Conservation (phyloP, 202 grass and related monocot genomes). For the Saccharum hybrid region DNA sequence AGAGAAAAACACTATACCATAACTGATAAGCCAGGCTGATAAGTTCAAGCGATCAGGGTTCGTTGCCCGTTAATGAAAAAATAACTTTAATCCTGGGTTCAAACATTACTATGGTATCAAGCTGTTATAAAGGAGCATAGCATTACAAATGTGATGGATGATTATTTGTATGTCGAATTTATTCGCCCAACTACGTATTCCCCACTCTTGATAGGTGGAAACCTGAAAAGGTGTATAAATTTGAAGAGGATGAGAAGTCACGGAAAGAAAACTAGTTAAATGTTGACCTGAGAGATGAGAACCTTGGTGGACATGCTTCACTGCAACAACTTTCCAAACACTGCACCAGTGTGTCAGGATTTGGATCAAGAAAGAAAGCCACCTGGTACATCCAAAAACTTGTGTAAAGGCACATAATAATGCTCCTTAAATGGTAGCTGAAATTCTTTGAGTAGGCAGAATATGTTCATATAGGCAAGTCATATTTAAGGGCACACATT, state of each 20-base stretch:
- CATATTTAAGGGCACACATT: background rate
- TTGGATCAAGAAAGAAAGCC: slow-evolving; percentile 78
- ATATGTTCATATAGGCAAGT: background rate
- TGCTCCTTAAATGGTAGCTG: background rate
- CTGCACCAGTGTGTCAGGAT: slow-evolving; percentile 60
- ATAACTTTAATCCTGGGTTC: background rate
- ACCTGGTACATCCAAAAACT: slow-evolving; percentile 47
- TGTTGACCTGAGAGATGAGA: slow-evolving; percentile 6
- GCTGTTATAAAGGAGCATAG: background rate
- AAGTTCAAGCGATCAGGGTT: too few relatives aligned
- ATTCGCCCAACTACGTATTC: slow-evolving; percentile 65
- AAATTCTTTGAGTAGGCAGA: background rate
- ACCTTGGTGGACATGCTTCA: slow-evolving; percentile 78
- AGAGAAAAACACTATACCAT: too few relatives aligned
- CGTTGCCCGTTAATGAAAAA: background rate
- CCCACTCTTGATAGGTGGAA: slow-evolving; percentile 62
- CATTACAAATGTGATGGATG: background rate
- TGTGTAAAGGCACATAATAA: slow-evolving; percentile 22
- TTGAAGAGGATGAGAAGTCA: slow-evolving; percentile 13
- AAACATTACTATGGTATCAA: background rate
- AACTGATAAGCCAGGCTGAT: too few relatives aligned
- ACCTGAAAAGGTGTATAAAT: slow-evolving; percentile 45
- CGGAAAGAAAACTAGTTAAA: background rate
- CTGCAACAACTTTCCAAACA: slow-evolving; percentile 81
- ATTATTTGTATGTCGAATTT: slow-evolving; percentile 52